A percentile compares a stretch with the other conserved stretches of the same genome.
Conservation (phyloP, 148 eudicot species). For the Camellia lanceoleosa region DNA sequence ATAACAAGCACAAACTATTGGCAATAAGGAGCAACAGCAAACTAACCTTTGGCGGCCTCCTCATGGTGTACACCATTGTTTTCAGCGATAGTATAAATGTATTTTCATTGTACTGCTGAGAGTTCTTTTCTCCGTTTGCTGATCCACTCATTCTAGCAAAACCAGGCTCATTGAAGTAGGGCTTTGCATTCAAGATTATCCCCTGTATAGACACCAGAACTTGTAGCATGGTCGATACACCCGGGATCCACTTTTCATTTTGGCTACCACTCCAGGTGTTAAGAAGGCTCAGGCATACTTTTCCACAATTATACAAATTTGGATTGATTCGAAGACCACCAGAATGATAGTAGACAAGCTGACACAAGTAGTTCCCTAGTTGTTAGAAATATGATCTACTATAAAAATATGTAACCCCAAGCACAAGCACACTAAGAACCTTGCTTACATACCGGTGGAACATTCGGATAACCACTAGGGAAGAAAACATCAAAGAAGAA, state of each 20-base stretch:
- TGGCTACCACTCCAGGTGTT: conserved; percentile 69
- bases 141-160: conserved; percentile 32
- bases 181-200: conserved; percentile 67
- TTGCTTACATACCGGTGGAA: conserved; percentile 64
- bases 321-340: conserved; percentile 82
- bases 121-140: conserved; percentile 29
- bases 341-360: conserved; percentile 71
- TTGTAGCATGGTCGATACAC: conserved; percentile 68
- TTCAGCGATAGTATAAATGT: conserved; percentile 51
- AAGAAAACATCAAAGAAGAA: conserved; percentile 79
- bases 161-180: conserved; percentile 77
- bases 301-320: conserved; percentile 59
- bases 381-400: background rate
- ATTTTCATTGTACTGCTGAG: conserved; percentile 54
- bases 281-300: conserved; percentile 88
- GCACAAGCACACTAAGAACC: conserved; percentile 9
- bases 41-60: conserved; percentile 72
- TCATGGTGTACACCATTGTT: conserved; percentile 69
- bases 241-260: conserved; percentile 69
- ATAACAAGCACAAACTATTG: background rate
- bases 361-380: conserved; percentile 13
- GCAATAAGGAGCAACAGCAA: background rate
- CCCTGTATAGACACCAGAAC: conserved; percentile 83
- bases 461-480: conserved; percentile 49
- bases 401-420: background rate